Base-by-base conservation (phyloP, 2,329 filamentous ascomycete species). In the Curvularia sp. region DNA sequence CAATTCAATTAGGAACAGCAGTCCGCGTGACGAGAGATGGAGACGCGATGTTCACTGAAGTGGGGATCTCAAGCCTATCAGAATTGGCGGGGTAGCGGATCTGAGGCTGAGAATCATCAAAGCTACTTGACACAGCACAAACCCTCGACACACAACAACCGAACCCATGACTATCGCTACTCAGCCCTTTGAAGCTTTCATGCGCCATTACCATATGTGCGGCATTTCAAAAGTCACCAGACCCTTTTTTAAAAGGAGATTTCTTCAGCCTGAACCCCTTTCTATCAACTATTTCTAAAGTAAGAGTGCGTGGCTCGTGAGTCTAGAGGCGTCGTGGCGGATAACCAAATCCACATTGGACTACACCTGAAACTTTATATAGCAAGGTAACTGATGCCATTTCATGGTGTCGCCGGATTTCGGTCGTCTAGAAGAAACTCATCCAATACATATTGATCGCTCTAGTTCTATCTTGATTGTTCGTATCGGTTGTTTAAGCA, bases 61-160 rank as follows among this genome's bases (percentile, higher is more conserved):
- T 50, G 53, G 43, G 42, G 53, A 36, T 36, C 34, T n/a, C 34
- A 36, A 36, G 34, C 34, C 54, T 49, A 58, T 58, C 55, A 50
- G 55, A 58, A 36, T 36, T 58, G 50, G 55, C 34, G 55, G 55
- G 55, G 55, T 58, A 55, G 34, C 43, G 39, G 41, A 27, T 36
- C 34, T 15, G 34, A 36, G 34, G 34, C 34, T 36, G 34, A 36
- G 18, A 36, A 36, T 36, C 34, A 18, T 18, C 34, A 36, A 6
- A 8, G 34, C 34, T 18, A 18, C 34, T 10, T 34, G 30, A 34
- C 30, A 34, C 30, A 34, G 9, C 15, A 13, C 34, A 18, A 36
- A 36, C 34, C 34, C 34, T 36, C 34, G 34, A 36, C 34, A 18
- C 34, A 36, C 34, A 3, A 7, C 6, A 18, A 2, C 28, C 28